phyloP scores from a whole-genome alignment of 129 eudicot genomes.

The Smallanthus sonchifolius region DNA sequence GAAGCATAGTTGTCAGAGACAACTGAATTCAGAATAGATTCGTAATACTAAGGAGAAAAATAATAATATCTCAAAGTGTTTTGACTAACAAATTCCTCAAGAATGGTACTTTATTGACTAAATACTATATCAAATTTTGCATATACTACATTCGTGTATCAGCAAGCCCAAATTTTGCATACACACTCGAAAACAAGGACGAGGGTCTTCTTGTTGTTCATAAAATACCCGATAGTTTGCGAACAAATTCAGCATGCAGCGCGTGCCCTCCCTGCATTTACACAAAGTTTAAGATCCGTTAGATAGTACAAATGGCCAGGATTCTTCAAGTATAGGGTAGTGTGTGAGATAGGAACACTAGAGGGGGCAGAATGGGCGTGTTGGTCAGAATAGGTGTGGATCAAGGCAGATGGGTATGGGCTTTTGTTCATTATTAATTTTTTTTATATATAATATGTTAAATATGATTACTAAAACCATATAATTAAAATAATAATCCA shows the following conservation, averaged over 20 bases:
- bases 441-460: not conserved
- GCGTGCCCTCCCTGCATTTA: conserved; percentile 75
- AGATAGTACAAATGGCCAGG: not conserved
- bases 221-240: conserved; percentile 31
- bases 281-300: conserved; percentile 7
- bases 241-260: conserved; percentile 78
- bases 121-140: no score
- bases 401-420: not conserved
- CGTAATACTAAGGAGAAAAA: no score
- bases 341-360: not conserved
- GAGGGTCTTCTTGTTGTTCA: not conserved
- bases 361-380: not conserved
- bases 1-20: not conserved
- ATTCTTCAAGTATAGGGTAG: not conserved
- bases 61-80: no score
- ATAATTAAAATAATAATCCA: not conserved
- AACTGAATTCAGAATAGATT: no score
- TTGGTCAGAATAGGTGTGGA: not conserved
- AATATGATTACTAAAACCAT: not conserved
- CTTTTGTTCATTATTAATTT: not conserved
- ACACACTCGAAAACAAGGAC: not conserved
- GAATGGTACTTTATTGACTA: no score
- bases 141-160: not conserved
- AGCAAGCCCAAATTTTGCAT: not conserved
- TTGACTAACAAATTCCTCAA: no score